phyloP scores from a whole-genome alignment of 495 filamentous ascomycete species.

The Sphaerosporella brunnea region DNA sequence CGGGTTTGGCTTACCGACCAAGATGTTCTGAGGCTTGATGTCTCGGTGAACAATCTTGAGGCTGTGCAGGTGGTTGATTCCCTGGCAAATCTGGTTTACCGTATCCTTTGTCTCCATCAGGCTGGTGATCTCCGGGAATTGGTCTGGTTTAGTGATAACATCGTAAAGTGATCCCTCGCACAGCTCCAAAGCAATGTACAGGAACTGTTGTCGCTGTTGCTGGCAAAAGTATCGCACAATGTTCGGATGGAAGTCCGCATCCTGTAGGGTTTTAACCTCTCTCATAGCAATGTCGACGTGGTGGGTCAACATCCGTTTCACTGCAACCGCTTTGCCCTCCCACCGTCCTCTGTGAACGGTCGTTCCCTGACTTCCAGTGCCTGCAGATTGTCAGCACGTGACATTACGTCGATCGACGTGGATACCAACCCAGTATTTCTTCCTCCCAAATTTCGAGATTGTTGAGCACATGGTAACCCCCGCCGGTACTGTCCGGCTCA shows the following conservation, averaged over 20 bases:
- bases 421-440: conserved; percentile 1
- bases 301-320: conserved; percentile 88
- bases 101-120: conserved; percentile 44
- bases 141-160: conserved; percentile 52
- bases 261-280: conserved; percentile 72
- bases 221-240: conserved; percentile 93
- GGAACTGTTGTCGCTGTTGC: conserved; percentile 70
- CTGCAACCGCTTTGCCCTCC: conserved; percentile 79
- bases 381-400: conserved; percentile 15
- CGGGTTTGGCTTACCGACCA: conserved; percentile 47
- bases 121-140: conserved; percentile 38
- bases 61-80: conserved; percentile 72
- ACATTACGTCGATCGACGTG: too few species aligned
- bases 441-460: conserved; percentile 53
- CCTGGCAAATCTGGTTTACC: conserved; percentile 69
- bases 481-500: conserved; percentile 2
- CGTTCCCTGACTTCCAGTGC: conserved; percentile 61
- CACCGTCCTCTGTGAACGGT: conserved; percentile 72
- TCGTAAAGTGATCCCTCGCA: conserved; percentile 87
- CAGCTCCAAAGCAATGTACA: conserved; percentile 93
- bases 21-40: conserved; percentile 91
- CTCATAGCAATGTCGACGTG: conserved; percentile 92
- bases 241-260: conserved; percentile 89
- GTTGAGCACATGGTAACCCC: conserved; percentile 11
- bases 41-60: conserved; percentile 93